Conservation (phyloP, 2,329 filamentous ascomycete species). For the Myriosclerotinia duriaeana region DNA sequence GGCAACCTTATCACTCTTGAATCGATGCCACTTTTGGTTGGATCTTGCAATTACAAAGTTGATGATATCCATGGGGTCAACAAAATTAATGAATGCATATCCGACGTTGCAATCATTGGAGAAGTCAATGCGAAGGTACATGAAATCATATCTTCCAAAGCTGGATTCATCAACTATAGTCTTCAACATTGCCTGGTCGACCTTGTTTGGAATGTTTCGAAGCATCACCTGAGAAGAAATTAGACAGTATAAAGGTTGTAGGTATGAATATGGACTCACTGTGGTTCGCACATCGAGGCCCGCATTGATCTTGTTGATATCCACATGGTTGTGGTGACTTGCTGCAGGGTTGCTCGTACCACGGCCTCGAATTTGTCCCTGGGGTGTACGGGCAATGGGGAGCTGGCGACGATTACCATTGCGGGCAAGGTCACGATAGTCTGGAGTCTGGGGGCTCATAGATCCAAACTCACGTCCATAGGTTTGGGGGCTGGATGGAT, state of each 20-base stretch:
- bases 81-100: slow-evolving; percentile 96
- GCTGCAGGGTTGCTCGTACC: slow-evolving; percentile 44
- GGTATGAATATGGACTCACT: slow-evolving; percentile 48
- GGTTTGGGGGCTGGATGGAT: slow-evolving; percentile 10
- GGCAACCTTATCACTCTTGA: slow-evolving; percentile 79
- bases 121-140: slow-evolving; percentile 91
- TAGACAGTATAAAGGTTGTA: slow-evolving; percentile 13
- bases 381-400: slow-evolving; percentile 41
- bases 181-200: slow-evolving; percentile 76
- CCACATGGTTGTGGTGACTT: slow-evolving; percentile 61
- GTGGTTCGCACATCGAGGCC: slow-evolving; percentile 75
- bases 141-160: slow-evolving; percentile 85
- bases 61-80: slow-evolving; percentile 74
- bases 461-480: slow-evolving; percentile 19
- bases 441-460: slow-evolving; percentile 24
- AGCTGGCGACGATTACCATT: slow-evolving; percentile 42
- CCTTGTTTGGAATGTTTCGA: slow-evolving; percentile 90
- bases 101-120: slow-evolving; percentile 86
- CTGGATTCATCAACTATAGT: slow-evolving; percentile 74
- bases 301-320: slow-evolving; percentile 58
- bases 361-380: slow-evolving; percentile 42
- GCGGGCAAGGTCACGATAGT: slow-evolving; percentile 23
- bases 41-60: slow-evolving; percentile 70
- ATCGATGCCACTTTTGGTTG: slow-evolving; percentile 75
- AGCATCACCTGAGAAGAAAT: slow-evolving; percentile 71